These are phyloP conservation scores for Zea luxurians DNA, from an alignment of 176 grass and related monocot species.

Conservation along the genomic window DNA sequence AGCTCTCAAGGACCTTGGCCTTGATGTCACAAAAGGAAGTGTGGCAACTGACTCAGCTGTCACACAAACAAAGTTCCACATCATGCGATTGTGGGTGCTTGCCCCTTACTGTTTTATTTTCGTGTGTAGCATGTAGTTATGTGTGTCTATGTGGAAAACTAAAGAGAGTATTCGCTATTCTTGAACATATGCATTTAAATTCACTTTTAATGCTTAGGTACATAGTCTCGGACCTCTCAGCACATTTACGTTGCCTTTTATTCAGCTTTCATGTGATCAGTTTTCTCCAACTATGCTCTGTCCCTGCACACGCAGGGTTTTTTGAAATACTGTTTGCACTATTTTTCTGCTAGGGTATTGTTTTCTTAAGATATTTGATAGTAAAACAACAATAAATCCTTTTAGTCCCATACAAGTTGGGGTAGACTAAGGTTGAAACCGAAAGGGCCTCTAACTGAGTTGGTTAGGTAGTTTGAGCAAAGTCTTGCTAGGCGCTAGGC, in stretches of 20 bases:
- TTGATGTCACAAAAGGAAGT: constrained; percentile 91
- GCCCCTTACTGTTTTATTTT: constrained; percentile 47
- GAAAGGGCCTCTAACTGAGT: too few relatives aligned
- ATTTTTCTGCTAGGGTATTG: neutral
- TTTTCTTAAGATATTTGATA: constrained; percentile 27
- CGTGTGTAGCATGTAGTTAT: neutral
- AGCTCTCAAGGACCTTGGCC: constrained; percentile 86
- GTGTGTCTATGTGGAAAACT: constrained; percentile 27
- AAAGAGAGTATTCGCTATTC: constrained; percentile 13
- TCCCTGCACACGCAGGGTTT: neutral
- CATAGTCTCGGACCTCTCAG: neutral
- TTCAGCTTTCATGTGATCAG: constrained; percentile 4
- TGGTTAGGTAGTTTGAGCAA: too few relatives aligned
- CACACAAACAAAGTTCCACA: constrained; percentile 81
- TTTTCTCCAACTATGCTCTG: constrained; percentile 10
- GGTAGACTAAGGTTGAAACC: too few relatives aligned
- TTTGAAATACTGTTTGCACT: constrained; percentile 4
- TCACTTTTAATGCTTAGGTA: neutral
- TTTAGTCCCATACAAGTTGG: too few relatives aligned
- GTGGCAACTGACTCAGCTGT: constrained; percentile 76
- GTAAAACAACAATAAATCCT: too few relatives aligned
- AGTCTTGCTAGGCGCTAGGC: too few relatives aligned
- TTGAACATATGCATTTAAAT: neutral
- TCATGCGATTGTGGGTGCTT: constrained; percentile 76
- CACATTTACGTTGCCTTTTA: constrained; percentile 9